Conservation (phyloP, 2,329 filamentous ascomycete species). For the Botrytis paeoniae region DNA sequence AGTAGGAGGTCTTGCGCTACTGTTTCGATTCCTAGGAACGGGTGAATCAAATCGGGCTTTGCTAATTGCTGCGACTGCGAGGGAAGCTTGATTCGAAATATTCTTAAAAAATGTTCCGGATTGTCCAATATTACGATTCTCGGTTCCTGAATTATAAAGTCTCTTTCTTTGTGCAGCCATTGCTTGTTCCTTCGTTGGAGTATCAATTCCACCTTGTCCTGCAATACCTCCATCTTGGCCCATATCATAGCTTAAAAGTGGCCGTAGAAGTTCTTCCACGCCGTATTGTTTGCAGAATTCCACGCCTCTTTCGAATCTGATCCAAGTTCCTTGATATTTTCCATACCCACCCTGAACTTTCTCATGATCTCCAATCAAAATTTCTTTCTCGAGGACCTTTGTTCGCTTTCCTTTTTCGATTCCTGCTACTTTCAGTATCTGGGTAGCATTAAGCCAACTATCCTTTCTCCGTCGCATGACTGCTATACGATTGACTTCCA, state of each 20-base stretch:
- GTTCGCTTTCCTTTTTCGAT: slow-evolving; percentile 97
- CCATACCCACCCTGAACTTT: slow-evolving; percentile 98
- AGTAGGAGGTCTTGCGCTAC: slow-evolving; percentile 62
- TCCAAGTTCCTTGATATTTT: slow-evolving; percentile 99
- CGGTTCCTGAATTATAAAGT: slow-evolving; percentile 75
- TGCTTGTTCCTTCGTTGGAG: slow-evolving; percentile 96
- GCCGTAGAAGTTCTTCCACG: slow-evolving; percentile 72
- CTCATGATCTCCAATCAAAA: slow-evolving; percentile 92
- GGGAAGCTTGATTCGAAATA: slow-evolving; percentile 88
- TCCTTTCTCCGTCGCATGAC: slow-evolving; percentile 96
- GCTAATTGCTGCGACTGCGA: slow-evolving; percentile 92
- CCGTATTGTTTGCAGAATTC: slow-evolving; percentile 83
- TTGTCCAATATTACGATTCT: slow-evolving; percentile 62
- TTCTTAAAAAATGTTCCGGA: slow-evolving; percentile 95
- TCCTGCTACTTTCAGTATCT: slow-evolving; percentile 95
- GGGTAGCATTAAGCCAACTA: slow-evolving; percentile 96
- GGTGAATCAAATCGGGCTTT: slow-evolving; percentile 93
- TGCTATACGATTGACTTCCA: slow-evolving; percentile 90
- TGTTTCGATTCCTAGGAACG: slow-evolving; percentile 59
- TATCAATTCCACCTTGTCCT: slow-evolving; percentile 76
- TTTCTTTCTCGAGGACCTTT: slow-evolving; percentile 97
- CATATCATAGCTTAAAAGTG: slow-evolving; percentile 77
- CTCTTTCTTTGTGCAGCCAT: slow-evolving; percentile 95
- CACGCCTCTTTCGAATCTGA: slow-evolving; percentile 85
- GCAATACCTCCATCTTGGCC: slow-evolving; percentile 69